These are phyloP conservation scores for Fusarium sororula DNA, from an alignment of 2,329 filamentous ascomycete species.

Conservation along the genomic window DNA sequence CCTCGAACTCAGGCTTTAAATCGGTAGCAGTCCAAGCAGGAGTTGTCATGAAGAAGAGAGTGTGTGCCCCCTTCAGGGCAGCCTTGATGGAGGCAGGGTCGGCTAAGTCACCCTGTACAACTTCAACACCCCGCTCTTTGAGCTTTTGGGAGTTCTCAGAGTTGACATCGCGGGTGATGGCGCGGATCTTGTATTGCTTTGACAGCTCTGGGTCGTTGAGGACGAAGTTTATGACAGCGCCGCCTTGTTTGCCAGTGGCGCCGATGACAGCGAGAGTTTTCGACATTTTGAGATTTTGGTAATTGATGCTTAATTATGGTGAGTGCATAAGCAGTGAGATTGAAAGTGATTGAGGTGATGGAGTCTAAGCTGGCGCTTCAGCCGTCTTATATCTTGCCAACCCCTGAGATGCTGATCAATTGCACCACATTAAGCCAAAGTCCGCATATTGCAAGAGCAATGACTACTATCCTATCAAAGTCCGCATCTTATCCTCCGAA, in stretches of 20 bases:
- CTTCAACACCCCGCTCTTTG: conserved; percentile 41
- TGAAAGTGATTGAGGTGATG: neutral
- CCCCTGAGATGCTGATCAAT: neutral
- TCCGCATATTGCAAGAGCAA: neutral
- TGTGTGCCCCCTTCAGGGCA: conserved; percentile 56
- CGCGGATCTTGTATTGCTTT: conserved; percentile 57
- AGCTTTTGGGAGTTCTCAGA: conserved; percentile 47
- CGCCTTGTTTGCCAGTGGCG: conserved; percentile 62
- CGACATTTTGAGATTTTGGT: conserved; percentile 31
- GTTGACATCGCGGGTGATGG: conserved; percentile 57
- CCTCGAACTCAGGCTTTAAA: conserved; percentile 48
- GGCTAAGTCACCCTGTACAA: conserved; percentile 53
- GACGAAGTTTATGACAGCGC: conserved; percentile 56
- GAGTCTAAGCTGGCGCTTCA: neutral
- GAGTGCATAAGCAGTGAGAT: neutral
- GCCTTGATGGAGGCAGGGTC: conserved; percentile 49
- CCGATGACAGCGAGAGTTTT: conserved; percentile 58
- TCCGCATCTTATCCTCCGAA: neutral
- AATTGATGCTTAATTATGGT: neutral
- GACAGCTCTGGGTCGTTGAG: conserved; percentile 56
- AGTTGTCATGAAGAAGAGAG: conserved; percentile 59
- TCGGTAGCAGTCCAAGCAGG: conserved; percentile 48
- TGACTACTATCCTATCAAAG: neutral
- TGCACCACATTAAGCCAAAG: neutral
- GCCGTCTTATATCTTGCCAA: neutral